A percentile compares a stretch with the other conserved stretches of the same genome.
Evolutionary conservation across 176 grass and related monocot species (phyloP).

Genomic region (Oryza nivara): DNA sequence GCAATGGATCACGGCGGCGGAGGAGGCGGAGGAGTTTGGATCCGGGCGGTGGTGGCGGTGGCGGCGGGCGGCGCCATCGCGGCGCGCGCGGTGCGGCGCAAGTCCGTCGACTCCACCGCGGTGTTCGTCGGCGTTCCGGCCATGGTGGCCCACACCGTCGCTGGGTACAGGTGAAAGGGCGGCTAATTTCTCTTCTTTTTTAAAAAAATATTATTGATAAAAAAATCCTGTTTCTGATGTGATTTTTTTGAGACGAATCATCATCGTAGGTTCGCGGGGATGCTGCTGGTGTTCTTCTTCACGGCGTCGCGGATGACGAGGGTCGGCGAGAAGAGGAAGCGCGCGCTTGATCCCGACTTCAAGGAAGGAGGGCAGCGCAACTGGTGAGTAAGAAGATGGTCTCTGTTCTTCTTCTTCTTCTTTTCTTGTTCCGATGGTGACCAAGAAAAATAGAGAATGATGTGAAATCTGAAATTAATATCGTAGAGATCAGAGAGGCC

Average conservation of each 20-base stretch:
- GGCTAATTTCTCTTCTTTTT: neutral
- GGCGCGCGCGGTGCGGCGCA: slow-evolving; percentile 68
- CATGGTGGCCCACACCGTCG: slow-evolving; percentile 84
- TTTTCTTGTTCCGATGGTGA: neutral
- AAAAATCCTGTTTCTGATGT: neutral
- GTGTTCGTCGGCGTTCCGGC: slow-evolving; percentile 76
- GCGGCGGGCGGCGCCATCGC: slow-evolving; percentile 59
- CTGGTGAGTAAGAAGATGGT: slow-evolving; percentile 59
- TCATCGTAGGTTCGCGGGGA: slow-evolving; percentile 67
- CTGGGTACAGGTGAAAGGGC: slow-evolving; percentile 70
- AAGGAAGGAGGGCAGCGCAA: slow-evolving; percentile 90
- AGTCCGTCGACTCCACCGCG: slow-evolving; percentile 78
- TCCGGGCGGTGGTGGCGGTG: slow-evolving; percentile 52
- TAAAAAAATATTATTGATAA: neutral
- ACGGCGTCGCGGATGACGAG: slow-evolving; percentile 84
- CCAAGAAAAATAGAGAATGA: neutral
- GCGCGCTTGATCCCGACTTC: slow-evolving; percentile 76
- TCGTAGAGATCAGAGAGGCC: neutral
- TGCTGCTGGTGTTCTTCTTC: slow-evolving; percentile 96
- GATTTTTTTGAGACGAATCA: slow-evolving; percentile 29
- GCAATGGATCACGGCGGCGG: slow-evolving; percentile 40
- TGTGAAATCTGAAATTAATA: neutral
- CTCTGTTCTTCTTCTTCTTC: neutral
- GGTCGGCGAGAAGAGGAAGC: slow-evolving; percentile 80
- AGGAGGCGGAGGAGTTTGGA: slow-evolving; percentile 36